phyloP scores from a whole-genome alignment of 75 land plant genomes.

The Sequoia sempervirens region DNA sequence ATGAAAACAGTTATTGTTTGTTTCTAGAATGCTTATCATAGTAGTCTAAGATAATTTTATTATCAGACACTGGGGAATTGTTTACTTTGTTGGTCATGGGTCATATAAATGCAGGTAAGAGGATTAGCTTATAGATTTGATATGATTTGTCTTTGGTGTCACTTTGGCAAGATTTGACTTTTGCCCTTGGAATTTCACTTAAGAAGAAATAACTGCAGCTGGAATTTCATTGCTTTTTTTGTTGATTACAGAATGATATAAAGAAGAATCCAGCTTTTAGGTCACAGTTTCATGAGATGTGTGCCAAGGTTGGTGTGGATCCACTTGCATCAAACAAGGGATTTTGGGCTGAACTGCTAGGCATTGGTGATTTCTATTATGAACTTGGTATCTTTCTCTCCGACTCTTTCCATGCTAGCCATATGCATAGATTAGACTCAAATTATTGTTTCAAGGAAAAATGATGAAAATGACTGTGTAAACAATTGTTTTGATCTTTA shows the following conservation, averaged over 20 bases:
- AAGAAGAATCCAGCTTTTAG: slow-evolving; percentile 91
- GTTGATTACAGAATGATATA: slow-evolving; percentile 75
- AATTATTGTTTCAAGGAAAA: not conserved
- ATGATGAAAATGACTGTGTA: not conserved
- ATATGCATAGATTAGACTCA: not conserved
- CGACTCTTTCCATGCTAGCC: not conserved
- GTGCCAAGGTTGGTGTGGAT: slow-evolving; percentile 96
- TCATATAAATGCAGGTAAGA: not conserved
- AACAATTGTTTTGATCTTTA: not conserved
- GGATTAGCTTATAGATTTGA: not conserved
- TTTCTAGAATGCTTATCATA: not conserved
- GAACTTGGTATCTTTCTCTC: slow-evolving; percentile 67
- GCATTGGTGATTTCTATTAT: slow-evolving; percentile 98
- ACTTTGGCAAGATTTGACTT: not conserved
- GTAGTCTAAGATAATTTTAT: not conserved
- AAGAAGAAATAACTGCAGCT: not conserved
- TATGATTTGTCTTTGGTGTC: not conserved
- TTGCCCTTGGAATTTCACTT: not conserved
- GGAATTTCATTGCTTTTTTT: not conserved
- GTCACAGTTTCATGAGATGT: slow-evolving; percentile 97
- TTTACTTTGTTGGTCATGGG: not conserved
- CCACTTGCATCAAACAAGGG: slow-evolving; percentile 98
- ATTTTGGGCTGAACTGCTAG: slow-evolving; percentile 97
- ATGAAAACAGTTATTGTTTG: not conserved
- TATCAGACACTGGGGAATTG: not conserved